Conservation (phyloP, 2,329 filamentous ascomycete genomes). For the Tolypocladium ophioglossoides region DNA sequence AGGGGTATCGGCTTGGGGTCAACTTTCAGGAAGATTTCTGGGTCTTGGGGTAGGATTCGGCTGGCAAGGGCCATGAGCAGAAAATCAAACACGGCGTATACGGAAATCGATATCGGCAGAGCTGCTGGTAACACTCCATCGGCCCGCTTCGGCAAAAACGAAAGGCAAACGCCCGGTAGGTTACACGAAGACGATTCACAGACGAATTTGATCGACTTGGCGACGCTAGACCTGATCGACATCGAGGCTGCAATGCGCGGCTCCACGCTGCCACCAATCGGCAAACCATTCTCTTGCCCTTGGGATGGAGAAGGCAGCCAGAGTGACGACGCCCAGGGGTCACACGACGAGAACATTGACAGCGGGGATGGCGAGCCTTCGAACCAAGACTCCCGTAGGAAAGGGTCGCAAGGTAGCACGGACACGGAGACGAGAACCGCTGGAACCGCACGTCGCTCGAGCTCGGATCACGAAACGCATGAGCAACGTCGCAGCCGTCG, state of each 20-base stretch:
- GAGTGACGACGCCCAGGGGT: background rate
- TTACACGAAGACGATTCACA: background rate
- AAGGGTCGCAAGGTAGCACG: background rate
- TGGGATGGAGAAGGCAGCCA: background rate
- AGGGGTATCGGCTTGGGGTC: slow-evolving; percentile 8
- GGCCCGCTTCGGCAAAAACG: background rate
- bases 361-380: too few relatives aligned
- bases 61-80: background rate
- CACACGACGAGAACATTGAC: background rate
- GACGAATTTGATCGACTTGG: background rate
- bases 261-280: background rate
- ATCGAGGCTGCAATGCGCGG: background rate
- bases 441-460: background rate
- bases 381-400: background rate
- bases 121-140: background rate
- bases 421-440: background rate
- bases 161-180: background rate
- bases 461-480: background rate
- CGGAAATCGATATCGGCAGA: background rate
- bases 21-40: slow-evolving; percentile 8
- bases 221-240: background rate
- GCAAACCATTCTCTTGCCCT: background rate
- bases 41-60: slow-evolving; percentile 8
- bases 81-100: background rate
- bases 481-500: slow-evolving; percentile 3